Evolutionary conservation across 1,139 yeast species (phyloP).

Genomic region (Candida glucosophila): DNA sequence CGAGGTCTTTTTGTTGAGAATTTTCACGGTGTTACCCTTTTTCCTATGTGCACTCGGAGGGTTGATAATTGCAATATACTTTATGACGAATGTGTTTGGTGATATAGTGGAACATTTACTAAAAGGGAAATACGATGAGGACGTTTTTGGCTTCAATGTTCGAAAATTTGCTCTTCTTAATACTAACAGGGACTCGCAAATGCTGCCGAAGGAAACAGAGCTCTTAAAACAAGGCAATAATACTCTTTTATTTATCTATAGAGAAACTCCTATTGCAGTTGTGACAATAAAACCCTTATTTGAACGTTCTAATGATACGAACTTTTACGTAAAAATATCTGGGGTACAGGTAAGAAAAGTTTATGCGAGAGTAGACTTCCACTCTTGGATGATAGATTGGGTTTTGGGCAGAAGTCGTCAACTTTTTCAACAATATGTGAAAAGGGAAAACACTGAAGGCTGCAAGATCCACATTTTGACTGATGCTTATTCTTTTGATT

Average conservation of each 20-base stretch:
- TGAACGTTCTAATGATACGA: constrained; percentile 25
- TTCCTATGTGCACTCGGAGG: constrained; percentile 15
- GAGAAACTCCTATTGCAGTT: constrained; percentile 62
- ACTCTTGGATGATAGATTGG: constrained; percentile 55
- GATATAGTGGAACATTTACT: constrained; percentile 35
- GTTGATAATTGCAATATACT: constrained; percentile 16
- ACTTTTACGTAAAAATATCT: constrained; percentile 40
- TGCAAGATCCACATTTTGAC: constrained; percentile 24
- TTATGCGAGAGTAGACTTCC: constrained; percentile 52
- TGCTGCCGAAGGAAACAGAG: constrained; percentile 18
- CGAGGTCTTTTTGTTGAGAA: constrained; percentile 17
- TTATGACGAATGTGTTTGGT: constrained; percentile 37
- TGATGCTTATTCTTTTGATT: constrained; percentile 49
- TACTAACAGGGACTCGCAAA: constrained; percentile 6
- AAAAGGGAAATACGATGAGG: constrained; percentile 21
- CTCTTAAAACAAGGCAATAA: constrained; percentile 30
- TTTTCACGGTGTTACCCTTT: constrained; percentile 19
- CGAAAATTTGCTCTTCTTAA: constrained; percentile 31
- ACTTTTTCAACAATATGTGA: constrained; percentile 24
- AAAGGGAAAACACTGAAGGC: constrained; percentile 16
- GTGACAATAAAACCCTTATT: constrained; percentile 33
- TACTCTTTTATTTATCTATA: constrained; percentile 48
- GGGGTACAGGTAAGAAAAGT: constrained; percentile 61
- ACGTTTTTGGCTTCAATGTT: constrained; percentile 49
- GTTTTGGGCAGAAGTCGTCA: constrained; percentile 41